A percentile compares a stretch with the other conserved stretches of the same genome.
These are phyloP conservation scores for Aspergillus niger DNA, from an alignment of 2,329 filamentous ascomycete species.

Conservation along the genomic window DNA sequence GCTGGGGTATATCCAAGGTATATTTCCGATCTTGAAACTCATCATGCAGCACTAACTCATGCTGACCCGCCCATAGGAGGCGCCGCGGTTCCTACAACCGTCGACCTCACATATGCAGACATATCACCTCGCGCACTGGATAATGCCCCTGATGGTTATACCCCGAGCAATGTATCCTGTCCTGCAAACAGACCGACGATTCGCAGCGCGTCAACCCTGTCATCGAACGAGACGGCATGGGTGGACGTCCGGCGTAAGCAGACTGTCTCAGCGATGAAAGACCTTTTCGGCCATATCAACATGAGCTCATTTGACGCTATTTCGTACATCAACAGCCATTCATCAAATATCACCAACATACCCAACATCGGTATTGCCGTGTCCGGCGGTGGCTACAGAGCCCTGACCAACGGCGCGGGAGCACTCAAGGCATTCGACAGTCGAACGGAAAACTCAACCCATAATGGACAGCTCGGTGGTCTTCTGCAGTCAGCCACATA, in stretches of 20 bases:
- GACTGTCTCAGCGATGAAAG: conserved; percentile 71
- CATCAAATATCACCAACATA: conserved; percentile 57
- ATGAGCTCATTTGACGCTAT: conserved; percentile 74
- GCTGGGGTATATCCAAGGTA: conserved; percentile 1
- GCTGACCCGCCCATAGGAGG: background rate
- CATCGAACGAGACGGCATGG: conserved; percentile 74
- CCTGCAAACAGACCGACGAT: conserved; percentile 68
- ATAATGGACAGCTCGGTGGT: conserved; percentile 71
- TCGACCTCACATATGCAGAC: background rate
- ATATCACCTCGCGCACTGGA: conserved; percentile 47
- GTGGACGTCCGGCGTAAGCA: conserved; percentile 69
- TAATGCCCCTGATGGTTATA: conserved; percentile 68
- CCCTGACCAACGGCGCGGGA: conserved; percentile 82
- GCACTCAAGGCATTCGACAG: conserved; percentile 76
- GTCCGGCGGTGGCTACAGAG: conserved; percentile 83
- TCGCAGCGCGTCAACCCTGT: conserved; percentile 65
- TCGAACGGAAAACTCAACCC: conserved; percentile 65
- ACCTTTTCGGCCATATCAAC: conserved; percentile 70
- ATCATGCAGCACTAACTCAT: background rate
- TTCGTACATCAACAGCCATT: conserved; percentile 65
- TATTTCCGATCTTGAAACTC: background rate
- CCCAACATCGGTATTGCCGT: conserved; percentile 77
- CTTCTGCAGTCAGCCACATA: conserved; percentile 82
- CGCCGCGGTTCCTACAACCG: background rate
- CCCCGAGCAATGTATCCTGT: conserved; percentile 68